These are phyloP conservation scores for Leptographium lundbergii DNA, from an alignment of 2,329 filamentous ascomycete genomes.

Conservation along the genomic window DNA sequence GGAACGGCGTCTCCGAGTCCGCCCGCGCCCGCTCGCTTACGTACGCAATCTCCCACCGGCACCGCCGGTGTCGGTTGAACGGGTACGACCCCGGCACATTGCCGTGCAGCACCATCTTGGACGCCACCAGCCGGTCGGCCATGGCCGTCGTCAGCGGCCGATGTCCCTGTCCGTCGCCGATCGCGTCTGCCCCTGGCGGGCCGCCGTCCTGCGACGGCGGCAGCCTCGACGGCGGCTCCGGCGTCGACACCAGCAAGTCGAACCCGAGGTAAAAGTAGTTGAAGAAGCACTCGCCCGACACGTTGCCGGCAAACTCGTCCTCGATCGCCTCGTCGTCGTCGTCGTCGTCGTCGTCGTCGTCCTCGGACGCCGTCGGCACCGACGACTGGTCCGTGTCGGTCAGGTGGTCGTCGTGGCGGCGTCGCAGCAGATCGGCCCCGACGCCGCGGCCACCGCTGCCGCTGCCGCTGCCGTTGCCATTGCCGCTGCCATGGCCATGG, in stretches of 20 bases:
- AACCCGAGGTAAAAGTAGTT: conserved; percentile 97
- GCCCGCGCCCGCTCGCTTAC: conserved; percentile 21
- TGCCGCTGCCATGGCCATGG: too few species aligned
- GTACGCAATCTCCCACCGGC: conserved; percentile 69
- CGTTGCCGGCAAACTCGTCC: conserved; percentile 37
- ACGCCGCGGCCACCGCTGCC: conserved; percentile 27
- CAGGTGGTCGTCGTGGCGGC: conserved; percentile 33
- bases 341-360: conserved; percentile 60
- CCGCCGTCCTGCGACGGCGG: conserved; percentile 39
- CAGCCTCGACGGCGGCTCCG: conserved; percentile 49
- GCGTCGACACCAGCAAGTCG: conserved; percentile 79
- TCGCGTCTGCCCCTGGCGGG: too few species aligned
- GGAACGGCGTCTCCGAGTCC: conserved; percentile 67
- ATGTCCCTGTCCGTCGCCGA: neutral
- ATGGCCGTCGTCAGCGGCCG: conserved; percentile 11
- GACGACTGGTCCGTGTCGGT: conserved; percentile 68
- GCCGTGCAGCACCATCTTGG: conserved; percentile 84
- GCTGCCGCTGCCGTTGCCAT: conserved; percentile 14
- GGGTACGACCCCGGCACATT: conserved; percentile 94
- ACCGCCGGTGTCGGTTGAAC: conserved; percentile 87
- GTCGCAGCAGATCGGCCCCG: conserved; percentile 21
- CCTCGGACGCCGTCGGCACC: conserved; percentile 56
- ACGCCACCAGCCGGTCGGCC: conserved; percentile 63
- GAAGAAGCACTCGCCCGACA: conserved; percentile 74
- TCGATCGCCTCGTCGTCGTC: conserved; percentile 44